Percentiles rank a stretch among this genome's conserved stretches.
Conservation (phyloP, 192 early-diverging fungal genomes). For the Linnemannia elongata region DNA sequence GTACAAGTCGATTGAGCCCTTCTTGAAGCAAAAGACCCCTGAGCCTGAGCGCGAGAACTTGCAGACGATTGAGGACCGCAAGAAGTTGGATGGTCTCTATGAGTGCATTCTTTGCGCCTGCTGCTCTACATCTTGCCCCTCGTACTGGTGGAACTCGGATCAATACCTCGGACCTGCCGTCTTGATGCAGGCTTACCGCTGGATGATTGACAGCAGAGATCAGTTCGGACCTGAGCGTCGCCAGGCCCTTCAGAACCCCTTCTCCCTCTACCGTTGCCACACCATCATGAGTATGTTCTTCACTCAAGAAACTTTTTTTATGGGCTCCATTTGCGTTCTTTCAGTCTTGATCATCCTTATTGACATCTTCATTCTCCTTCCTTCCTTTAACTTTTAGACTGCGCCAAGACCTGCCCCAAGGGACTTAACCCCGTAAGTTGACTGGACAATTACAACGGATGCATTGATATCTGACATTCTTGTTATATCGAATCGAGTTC, state of each 20-base stretch:
- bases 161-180: constrained; percentile 96
- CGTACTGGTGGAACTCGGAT: constrained; percentile 98
- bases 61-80: constrained; percentile 93
- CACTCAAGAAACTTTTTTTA: background rate
- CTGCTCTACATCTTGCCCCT: constrained; percentile 96
- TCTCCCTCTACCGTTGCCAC: constrained; percentile 99
- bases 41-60: constrained; percentile 87
- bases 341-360: background rate
- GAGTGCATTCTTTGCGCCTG: constrained; percentile 99
- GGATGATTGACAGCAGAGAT: constrained; percentile 98
- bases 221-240: constrained; percentile 90
- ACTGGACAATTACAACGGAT: background rate
- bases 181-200: constrained; percentile 97
- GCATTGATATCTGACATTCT: background rate
- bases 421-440: constrained; percentile 87
- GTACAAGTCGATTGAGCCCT: constrained; percentile 98
- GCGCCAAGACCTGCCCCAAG: constrained; percentile 97
- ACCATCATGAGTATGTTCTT: constrained; percentile 87
- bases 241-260: constrained; percentile 90
- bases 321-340: background rate
- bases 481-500: background rate
- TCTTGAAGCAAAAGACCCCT: constrained; percentile 89
- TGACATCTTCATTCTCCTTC: background rate
- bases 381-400: constrained; percentile 63
- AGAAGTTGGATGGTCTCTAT: constrained; percentile 96